Percentiles rank a stretch among this genome's conserved stretches.
phyloP scores from a whole-genome alignment of 2,329 filamentous ascomycete species.

The Phialophora tarda region DNA sequence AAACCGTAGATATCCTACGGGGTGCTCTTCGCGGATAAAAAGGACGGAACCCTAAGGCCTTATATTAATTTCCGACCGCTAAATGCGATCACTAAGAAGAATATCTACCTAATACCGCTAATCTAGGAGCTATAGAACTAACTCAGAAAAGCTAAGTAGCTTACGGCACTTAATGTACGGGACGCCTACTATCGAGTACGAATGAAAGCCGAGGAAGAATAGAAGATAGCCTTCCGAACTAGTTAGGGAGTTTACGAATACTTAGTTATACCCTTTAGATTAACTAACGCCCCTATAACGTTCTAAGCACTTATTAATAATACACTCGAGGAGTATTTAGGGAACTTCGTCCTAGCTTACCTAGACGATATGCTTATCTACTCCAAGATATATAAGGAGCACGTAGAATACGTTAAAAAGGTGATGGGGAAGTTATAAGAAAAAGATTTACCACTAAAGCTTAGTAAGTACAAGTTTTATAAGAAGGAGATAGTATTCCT shows the following conservation, averaged over 20 bases:
- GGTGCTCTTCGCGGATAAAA: not conserved
- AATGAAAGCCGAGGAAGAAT: conserved; percentile 35
- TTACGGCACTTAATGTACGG: not conserved
- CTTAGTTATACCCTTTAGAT: conserved; percentile 4
- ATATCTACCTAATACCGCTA: not conserved
- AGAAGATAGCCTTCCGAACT: conserved; percentile 35
- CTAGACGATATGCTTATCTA: not conserved
- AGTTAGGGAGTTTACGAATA: conserved; percentile 26
- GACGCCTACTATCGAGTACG: conserved; percentile 32
- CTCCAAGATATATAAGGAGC: not conserved
- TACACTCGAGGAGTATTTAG: not conserved
- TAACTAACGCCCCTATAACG: not conserved
- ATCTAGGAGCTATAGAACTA: not conserved
- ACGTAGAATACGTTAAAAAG: conserved; percentile 1
- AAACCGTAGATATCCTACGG: too few relatives aligned
- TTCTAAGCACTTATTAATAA: conserved; percentile 6
- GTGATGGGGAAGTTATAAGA: not conserved
- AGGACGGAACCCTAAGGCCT: not conserved
- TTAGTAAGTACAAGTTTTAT: conserved; percentile 3
- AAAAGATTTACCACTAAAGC: not conserved
- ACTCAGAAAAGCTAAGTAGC: not conserved
- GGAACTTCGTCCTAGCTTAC: not conserved
- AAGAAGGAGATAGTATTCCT: not conserved
- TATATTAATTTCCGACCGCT: not conserved
- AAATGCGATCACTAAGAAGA: not conserved